Percentiles rank a stretch among this genome's conserved stretches.
These are phyloP conservation scores for Jaltomata sinuosa DNA, from an alignment of 257 asterid genomes.

Conservation along the genomic window DNA sequence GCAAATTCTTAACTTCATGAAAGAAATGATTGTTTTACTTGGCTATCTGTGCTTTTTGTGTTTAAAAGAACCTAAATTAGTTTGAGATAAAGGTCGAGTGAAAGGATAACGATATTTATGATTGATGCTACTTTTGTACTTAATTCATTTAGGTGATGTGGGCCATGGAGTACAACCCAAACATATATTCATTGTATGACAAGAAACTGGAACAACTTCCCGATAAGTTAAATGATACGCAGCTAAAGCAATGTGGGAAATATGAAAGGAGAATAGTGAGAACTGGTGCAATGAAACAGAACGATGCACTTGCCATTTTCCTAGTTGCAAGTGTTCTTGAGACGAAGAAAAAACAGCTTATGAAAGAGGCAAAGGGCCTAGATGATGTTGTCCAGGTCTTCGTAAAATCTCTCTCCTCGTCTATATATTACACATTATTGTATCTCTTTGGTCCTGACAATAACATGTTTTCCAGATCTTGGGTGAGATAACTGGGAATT, in stretches of 20 bases:
- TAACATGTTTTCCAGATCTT: conserved; percentile 35
- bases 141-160: conserved; percentile 67
- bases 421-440: neutral
- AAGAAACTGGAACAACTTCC: conserved; percentile 15
- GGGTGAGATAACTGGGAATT: conserved; percentile 81
- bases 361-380: conserved; percentile 82
- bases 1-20: neutral
- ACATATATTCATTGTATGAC: conserved; percentile 41
- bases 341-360: conserved; percentile 64
- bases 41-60: neutral
- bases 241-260: conserved; percentile 74
- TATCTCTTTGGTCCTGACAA: neutral
- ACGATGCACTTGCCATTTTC: conserved; percentile 73
- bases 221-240: conserved; percentile 20
- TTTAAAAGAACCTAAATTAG: neutral
- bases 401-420: neutral
- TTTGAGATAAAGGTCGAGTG: neutral
- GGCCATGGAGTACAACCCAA: conserved; percentile 98
- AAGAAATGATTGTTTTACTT: neutral
- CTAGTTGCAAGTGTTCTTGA: conserved; percentile 91
- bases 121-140: neutral
- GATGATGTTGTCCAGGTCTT: conserved; percentile 86
- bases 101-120: neutral
- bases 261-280: conserved; percentile 59
- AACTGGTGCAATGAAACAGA: conserved; percentile 66